Conservation (phyloP, 208 protist species). For the Eutreptiella sp. region DNA sequence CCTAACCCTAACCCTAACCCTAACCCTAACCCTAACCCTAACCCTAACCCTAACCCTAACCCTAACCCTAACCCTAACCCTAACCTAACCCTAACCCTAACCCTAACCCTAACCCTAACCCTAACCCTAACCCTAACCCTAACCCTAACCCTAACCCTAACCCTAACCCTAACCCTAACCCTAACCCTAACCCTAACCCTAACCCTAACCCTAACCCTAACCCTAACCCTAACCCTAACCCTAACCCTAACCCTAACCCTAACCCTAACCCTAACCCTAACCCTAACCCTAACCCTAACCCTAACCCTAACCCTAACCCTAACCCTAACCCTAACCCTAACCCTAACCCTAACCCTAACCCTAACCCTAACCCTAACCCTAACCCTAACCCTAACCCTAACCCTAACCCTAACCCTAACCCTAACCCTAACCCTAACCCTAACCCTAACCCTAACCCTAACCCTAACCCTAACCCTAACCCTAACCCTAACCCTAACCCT, state of each 20-base stretch:
- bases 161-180: slow-evolving; percentile 5
- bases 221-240: slow-evolving; percentile 32
- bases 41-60: slow-evolving; percentile 36
- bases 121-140: slow-evolving; percentile 20
- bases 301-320: slow-evolving; percentile 35
- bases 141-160: slow-evolving; percentile 28
- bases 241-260: slow-evolving; percentile 33
- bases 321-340: slow-evolving; percentile 38
- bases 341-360: slow-evolving; percentile 33
- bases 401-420: slow-evolving; percentile 46
- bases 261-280: slow-evolving; percentile 32
- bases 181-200: slow-evolving; percentile 4
- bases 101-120: slow-evolving; percentile 32
- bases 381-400: slow-evolving; percentile 46
- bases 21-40: slow-evolving; percentile 37
- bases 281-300: slow-evolving; percentile 30
- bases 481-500: slow-evolving; percentile 24
- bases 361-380: slow-evolving; percentile 36
- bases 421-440: slow-evolving; percentile 47
- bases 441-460: slow-evolving; percentile 38
- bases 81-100: slow-evolving; percentile 21
- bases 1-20: slow-evolving; percentile 37
- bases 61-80: slow-evolving; percentile 35
- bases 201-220: slow-evolving; percentile 31
- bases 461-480: slow-evolving; percentile 22